Evolutionary conservation across 2,329 filamentous ascomycete genomes (phyloP).

Genomic region (Albifimbria verrucaria): DNA sequence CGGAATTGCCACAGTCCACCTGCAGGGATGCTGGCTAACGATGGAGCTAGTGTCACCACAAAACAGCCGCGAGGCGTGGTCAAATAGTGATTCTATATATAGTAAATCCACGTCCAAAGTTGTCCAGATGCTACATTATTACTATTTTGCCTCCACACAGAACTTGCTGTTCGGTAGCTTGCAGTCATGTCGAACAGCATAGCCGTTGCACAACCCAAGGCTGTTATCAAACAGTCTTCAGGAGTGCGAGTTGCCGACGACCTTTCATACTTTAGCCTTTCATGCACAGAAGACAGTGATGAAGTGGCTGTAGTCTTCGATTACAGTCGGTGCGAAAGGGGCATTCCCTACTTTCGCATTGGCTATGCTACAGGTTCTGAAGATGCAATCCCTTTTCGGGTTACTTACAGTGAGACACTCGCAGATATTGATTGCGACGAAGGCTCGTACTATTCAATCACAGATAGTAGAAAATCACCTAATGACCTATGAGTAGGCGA

Average conservation of each 20-base stretch:
- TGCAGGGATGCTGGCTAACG: neutral
- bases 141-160: neutral
- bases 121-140: neutral
- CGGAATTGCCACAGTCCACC: neutral
- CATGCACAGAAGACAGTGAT: neutral
- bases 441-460: neutral
- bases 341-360: neutral
- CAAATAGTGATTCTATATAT: neutral
- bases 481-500: neutral
- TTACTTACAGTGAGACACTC: neutral
- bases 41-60: neutral
- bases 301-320: neutral
- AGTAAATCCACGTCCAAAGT: too few species aligned
- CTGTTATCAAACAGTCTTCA: neutral
- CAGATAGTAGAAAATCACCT: neutral
- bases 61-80: neutral
- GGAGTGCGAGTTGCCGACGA: neutral
- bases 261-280: neutral
- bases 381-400: neutral
- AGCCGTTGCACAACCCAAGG: neutral
- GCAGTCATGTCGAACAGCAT: neutral
- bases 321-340: constrained; percentile 1
- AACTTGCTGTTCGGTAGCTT: neutral
- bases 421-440: neutral
- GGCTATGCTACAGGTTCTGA: neutral